Evolutionary conservation across 352 stramenopile species (phyloP).

Genomic region (Globisporangium iwayamae): DNA sequence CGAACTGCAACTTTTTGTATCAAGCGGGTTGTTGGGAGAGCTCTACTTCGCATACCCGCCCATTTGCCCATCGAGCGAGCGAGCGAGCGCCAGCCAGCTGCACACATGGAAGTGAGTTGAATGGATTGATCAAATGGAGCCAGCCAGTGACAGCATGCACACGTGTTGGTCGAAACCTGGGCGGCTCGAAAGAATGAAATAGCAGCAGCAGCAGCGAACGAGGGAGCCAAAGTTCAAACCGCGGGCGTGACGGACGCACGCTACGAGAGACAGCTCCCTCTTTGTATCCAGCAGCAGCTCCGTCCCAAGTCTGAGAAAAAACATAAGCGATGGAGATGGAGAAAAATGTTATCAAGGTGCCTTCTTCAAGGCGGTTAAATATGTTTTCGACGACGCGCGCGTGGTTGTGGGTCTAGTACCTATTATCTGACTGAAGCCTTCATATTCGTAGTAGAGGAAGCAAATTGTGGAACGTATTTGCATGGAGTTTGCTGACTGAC

Average conservation of each 20-base stretch:
- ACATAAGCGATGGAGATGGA: background rate
- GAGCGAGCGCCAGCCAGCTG: background rate
- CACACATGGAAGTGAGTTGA: background rate
- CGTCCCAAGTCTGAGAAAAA: conserved; percentile 4
- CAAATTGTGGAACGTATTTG: background rate
- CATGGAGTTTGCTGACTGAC: background rate
- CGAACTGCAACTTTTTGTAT: conserved; percentile 16
- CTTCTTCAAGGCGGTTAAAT: background rate
- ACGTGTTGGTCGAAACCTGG: background rate
- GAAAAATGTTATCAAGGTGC: background rate
- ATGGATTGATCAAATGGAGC: background rate
- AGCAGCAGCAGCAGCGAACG: background rate
- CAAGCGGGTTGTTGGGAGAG: background rate
- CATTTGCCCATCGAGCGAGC: background rate
- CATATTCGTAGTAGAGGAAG: no score
- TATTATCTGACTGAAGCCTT: background rate
- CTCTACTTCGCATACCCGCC: background rate
- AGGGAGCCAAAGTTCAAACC: conserved; percentile 1
- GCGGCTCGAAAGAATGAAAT: conserved; percentile 5
- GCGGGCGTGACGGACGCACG: background rate
- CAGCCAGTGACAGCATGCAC: background rate
- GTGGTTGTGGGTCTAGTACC: background rate
- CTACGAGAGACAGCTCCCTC: background rate
- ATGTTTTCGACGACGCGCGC: background rate
- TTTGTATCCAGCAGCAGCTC: background rate